Evolutionary conservation across 2,329 filamentous ascomycete genomes (phyloP), one percentile per base, ranked within the genome.

Genomic region (Fonsecaea nubica): DNA sequence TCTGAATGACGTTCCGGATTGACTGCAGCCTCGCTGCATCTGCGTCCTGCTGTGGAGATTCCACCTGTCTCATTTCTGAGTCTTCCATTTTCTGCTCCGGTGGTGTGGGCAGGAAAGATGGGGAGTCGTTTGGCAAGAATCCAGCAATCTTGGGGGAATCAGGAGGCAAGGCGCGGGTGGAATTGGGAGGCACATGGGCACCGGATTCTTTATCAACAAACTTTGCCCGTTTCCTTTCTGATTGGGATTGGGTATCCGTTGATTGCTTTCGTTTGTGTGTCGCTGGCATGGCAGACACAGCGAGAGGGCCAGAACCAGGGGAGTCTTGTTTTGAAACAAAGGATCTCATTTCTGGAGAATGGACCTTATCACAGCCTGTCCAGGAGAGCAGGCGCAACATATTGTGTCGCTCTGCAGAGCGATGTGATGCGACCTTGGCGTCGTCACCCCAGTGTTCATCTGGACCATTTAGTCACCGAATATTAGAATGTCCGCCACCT

Each of bases 1-100:
- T 89, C 76, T 93, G 90, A 76, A 98, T 90, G 40, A 86, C 85
- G 73, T 93, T 89, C 75, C 87, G 87, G 69, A 90, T 85, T 69
- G 71, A 80, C 75, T 69, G 52, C 15, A 68, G 38, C 21, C 72
- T 69, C 50, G 67, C 67, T 58, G 63, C 67, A 61, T 63, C 32
- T 45, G 38, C 30, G 12, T 36, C 63, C 36, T 52, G 36, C 30
- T n/a, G 40, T 10, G 60, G 12, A 33, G 59, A n/a, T 21, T 56
- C 61, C 21, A 52, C 73, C 25, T 74, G 64, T 61, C 77, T 73
- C 42, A 77, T 72, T 25, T 76, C 75, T 13, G 66, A 68, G 50
- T 63, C 63, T 25, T 66, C 67, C 53, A 64, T 54, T 35, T 63
- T 69, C 45, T 56, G 32, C 21, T 68, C 67, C 38, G 66, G 63